Evolutionary conservation across 495 filamentous ascomycete species (phyloP).

Genomic region (Aspergillus conjunctus): DNA sequence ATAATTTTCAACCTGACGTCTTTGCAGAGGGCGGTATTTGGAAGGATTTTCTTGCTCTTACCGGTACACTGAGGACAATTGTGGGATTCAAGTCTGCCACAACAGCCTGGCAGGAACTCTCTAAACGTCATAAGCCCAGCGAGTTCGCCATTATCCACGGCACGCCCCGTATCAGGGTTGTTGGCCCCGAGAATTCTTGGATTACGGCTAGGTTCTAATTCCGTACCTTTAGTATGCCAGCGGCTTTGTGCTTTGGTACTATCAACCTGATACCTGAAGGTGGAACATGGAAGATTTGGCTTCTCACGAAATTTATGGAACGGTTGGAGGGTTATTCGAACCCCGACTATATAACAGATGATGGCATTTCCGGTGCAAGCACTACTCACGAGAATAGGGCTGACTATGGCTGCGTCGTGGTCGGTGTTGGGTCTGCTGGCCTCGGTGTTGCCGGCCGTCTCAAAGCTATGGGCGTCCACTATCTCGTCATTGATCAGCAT

Average conservation of each 20-base stretch:
- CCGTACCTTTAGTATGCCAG: too few relatives aligned
- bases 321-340: conserved; percentile 11
- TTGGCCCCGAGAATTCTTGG: too few relatives aligned
- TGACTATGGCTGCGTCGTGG: conserved; percentile 32
- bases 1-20: too few relatives aligned
- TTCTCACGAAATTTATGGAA: too few relatives aligned
- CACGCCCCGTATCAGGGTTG: too few relatives aligned
- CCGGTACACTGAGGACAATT: conserved; percentile 33
- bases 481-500: conserved; percentile 33
- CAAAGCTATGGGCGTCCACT: conserved; percentile 31
- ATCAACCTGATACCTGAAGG: too few relatives aligned
- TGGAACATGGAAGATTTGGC: too few relatives aligned
- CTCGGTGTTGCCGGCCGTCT: conserved; percentile 34
- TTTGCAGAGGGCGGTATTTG: too few relatives aligned
- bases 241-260: too few relatives aligned
- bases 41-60: conserved; percentile 33
- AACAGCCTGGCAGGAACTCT: not conserved
- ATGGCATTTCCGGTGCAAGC: too few relatives aligned
- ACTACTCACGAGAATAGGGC: too few relatives aligned
- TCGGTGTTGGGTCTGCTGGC: conserved; percentile 38
- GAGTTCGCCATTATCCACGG: not conserved
- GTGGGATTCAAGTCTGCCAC: conserved; percentile 20
- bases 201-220: too few relatives aligned
- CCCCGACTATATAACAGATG: not conserved
- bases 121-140: conserved; percentile 2